phyloP scores from a whole-genome alignment of 441 rosid species.

The Manihot esculenta region DNA sequence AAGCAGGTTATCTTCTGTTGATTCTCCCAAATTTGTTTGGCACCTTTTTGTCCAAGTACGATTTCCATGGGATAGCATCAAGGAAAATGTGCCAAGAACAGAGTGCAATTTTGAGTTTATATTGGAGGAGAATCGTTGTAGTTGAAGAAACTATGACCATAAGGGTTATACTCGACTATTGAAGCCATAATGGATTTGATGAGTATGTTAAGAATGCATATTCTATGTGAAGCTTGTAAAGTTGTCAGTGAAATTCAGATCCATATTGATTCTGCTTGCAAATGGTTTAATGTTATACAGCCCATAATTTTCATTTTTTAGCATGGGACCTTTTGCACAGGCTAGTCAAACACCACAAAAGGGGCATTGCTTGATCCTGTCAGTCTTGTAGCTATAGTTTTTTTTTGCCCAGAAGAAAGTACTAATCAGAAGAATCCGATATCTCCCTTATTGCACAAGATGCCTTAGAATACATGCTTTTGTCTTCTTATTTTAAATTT shows the following conservation, averaged over 20 bases:
- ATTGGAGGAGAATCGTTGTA: neutral
- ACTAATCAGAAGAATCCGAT: neutral
- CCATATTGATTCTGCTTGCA: neutral
- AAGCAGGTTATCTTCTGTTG: conserved; percentile 5
- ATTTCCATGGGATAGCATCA: conserved; percentile 1
- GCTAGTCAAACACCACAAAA: neutral
- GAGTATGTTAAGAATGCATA: neutral
- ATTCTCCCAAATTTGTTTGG: neutral
- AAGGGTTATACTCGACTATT: neutral
- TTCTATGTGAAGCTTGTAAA: neutral
- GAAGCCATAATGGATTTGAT: neutral
- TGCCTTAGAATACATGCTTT: neutral
- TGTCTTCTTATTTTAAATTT: conserved; percentile 1
- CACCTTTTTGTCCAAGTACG: neutral
- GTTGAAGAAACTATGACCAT: neutral
- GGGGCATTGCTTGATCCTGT: neutral
- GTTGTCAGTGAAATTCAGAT: neutral
- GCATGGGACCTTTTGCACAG: neutral
- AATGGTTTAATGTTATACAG: neutral
- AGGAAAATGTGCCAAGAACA: neutral
- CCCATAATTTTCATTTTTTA: neutral
- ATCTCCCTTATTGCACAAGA: neutral
- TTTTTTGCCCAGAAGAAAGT: neutral
- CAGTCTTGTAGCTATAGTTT: neutral
- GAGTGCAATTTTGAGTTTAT: neutral